These are phyloP conservation scores for Yarrowia bubula DNA, from an alignment of 805 yeast species.

Conservation along the genomic window DNA sequence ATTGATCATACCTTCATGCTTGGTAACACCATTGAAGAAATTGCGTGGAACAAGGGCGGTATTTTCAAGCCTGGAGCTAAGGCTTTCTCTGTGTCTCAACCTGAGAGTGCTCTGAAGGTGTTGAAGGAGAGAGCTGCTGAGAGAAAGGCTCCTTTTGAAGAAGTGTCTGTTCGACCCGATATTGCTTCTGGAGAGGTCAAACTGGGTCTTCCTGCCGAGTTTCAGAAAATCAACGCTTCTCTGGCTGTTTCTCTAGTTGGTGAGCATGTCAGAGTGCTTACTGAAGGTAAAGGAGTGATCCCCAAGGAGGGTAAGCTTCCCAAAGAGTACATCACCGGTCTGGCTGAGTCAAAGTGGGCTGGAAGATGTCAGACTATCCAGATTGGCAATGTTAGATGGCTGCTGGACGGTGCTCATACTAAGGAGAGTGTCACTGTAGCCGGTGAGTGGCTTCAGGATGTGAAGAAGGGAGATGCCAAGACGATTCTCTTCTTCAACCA, in stretches of 20 bases:
- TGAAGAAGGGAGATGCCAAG: constrained; percentile 31
- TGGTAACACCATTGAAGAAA: constrained; percentile 82
- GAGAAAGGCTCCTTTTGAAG: constrained; percentile 48
- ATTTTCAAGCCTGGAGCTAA: constrained; percentile 69
- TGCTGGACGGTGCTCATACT: constrained; percentile 94
- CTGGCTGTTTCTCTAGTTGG: constrained; percentile 72
- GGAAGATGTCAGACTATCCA: constrained; percentile 83
- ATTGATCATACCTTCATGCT: constrained; percentile 86
- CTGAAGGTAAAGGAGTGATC: neutral
- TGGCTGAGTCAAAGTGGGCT: constrained; percentile 78
- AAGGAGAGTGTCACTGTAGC: constrained; percentile 83
- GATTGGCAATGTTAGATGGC: constrained; percentile 63
- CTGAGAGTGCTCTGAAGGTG: constrained; percentile 49
- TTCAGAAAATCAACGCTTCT: constrained; percentile 84
- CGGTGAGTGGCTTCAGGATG: constrained; percentile 64
- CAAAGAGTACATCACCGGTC: constrained; percentile 46
- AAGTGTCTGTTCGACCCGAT: constrained; percentile 50
- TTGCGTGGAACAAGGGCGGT: constrained; percentile 96
- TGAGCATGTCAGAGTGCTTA: constrained; percentile 43
- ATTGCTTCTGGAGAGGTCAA: constrained; percentile 35
- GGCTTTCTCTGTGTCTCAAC: constrained; percentile 68
- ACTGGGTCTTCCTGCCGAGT: constrained; percentile 56
- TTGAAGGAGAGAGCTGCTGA: constrained; percentile 69
- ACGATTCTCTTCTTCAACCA: constrained; percentile 81
- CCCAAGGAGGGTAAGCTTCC: constrained; percentile 29